Evolutionary conservation across 164 flowering plant species (phyloP), one percentile per base, ranked within the genome.

Genomic region (Tetracentron sinense): DNA sequence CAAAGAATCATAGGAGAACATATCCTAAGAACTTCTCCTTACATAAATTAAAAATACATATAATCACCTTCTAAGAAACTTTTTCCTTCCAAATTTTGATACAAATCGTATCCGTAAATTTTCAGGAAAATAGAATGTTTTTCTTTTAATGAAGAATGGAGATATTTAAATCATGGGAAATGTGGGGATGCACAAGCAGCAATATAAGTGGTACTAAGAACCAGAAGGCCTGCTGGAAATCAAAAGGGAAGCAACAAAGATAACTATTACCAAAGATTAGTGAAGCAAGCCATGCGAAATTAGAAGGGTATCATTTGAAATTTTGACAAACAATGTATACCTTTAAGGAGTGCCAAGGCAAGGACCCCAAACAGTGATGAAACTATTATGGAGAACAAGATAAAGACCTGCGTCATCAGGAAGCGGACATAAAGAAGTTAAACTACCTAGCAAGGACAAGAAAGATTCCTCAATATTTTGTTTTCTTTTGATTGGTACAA

Each of bases 361-460:
- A 85, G 56, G 69, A 79, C 66, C 78, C 86, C 85, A 60, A 87
- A 75, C 28, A 87, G 70, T 19, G 81, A 69, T 56, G 97, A 81
- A 31, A 69, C 72, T n/a, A 72, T 44, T 50, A 82, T 4, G 4
- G 94, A 92, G 74, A 89, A 89, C 74, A 87, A 60, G 71, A 89
- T 77, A 64, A 91, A 91, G 31, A 86, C 92, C 97, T 91, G 85
- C 75, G 79, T 5, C 48, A 60, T 26, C 42, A 68, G 46, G 44
- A 8, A 38, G 14, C 14, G 44, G 44, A 60, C 7, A 54, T 22
- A 49, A 38, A 58, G 54, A 52, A 47, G 21, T 20, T 19, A 14
- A 56, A 44, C 23, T 29, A 42, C 65, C 29, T 50, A 14, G 11
- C 22, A 0, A 21, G 15, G 44, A 64, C 28, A 21, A 42, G 42